Evolutionary conservation across 164 flowering plant species (phyloP), one percentile per base, ranked within the genome.

Genomic region (Chimonanthus praecox): DNA sequence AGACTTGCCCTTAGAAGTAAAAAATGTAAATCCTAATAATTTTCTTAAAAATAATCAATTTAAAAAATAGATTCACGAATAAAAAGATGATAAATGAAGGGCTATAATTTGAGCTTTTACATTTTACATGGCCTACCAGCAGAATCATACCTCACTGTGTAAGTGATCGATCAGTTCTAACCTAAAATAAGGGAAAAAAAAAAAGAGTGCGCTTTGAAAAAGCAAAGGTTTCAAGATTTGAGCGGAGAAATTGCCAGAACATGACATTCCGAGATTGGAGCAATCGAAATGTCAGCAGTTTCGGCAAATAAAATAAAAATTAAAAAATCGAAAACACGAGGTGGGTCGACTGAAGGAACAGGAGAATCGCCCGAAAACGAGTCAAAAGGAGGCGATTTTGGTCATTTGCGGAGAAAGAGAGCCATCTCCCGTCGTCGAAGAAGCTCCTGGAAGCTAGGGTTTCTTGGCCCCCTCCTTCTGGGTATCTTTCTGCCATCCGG

Each of bases 171-270:
- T 54, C 11, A 54, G 60, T 8, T 15, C 8, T 7, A 7, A 15
- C 60, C 60, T 54, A 15, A 3, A 63, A 18, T 18, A 18, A 60
- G 16, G n/a, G 2, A 7, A 18, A 18, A 7, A 8, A 18, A 18
- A 21, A 21, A 21, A 16, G 66, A 51, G 60, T 33, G n/a, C 1
- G n/a, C 4, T 43, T 33, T 51, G 58, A 45, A 13, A 33, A 43
- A 13, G 73, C 64, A 58, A 50, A 71, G 65, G 58, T 71, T 71
- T 71, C 73, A 58, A 71, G 49, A 3, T 58, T 51, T 61, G n/a
- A 46, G 5, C 60, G 16, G 60, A 13, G 60, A 13, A 51, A 54
- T 11, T 54, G 60, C 16, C 50, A 45, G 64, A 58, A n/a, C 58
- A 58, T 58, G 73, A 58, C 64, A 45, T 71, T 58, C 10, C n/a